Evolutionary conservation across 768 basidiomycete genomes (phyloP).

Genomic region (Lentinula edodes): DNA sequence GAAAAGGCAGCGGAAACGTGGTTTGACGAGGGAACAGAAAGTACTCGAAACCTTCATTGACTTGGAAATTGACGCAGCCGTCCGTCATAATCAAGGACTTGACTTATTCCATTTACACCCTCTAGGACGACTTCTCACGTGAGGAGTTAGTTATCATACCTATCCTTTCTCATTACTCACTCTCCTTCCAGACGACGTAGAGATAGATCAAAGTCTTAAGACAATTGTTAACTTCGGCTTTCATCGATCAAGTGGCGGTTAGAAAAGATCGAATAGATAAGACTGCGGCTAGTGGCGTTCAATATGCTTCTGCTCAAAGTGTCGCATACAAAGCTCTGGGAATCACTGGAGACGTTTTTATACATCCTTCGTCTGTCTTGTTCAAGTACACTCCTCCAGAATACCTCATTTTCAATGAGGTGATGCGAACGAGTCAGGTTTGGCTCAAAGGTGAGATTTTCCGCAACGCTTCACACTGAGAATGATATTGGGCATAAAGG

Average conservation of each 20-base stretch:
- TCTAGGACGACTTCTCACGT: constrained; percentile 36
- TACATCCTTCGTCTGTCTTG: constrained; percentile 84
- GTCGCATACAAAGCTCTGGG: constrained; percentile 82
- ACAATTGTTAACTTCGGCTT: constrained; percentile 82
- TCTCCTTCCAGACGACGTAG: not conserved
- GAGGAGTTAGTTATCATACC: constrained; percentile 10
- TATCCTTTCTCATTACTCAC: not conserved
- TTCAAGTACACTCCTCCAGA: constrained; percentile 71
- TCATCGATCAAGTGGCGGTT: constrained; percentile 93
- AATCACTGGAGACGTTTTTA: constrained; percentile 80
- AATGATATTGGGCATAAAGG: constrained; percentile 34
- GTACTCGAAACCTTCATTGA: constrained; percentile 34
- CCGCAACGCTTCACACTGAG: not conserved
- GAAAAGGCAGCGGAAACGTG: constrained; percentile 21
- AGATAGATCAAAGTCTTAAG: constrained; percentile 80
- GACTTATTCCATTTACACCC: constrained; percentile 42
- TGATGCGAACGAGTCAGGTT: constrained; percentile 66
- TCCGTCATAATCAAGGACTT: constrained; percentile 37
- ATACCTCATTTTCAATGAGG: constrained; percentile 78
- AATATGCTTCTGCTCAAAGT: constrained; percentile 70
- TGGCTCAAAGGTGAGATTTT: constrained; percentile 70
- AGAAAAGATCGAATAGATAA: constrained; percentile 78
- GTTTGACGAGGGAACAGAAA: constrained; percentile 41
- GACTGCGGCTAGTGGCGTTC: constrained; percentile 49
- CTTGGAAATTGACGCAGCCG: constrained; percentile 38